Percentiles rank a stretch among this genome's conserved stretches.
phyloP scores from a whole-genome alignment of 1,284 basidiomycete genomes.

The Leccinum solheimii region DNA sequence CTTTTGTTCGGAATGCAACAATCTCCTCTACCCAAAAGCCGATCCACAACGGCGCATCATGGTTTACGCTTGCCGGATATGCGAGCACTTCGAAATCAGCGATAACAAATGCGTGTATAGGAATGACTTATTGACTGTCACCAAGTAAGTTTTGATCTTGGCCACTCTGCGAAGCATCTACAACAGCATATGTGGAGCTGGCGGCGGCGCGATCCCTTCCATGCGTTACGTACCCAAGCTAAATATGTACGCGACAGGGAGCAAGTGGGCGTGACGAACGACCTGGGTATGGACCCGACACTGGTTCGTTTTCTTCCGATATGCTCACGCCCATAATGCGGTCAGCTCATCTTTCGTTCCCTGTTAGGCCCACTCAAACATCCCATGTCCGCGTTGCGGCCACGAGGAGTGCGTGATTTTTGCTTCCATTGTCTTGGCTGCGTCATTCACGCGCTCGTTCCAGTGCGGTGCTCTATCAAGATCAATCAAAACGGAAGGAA shows the following conservation, averaged over 20 bases:
- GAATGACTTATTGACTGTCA: constrained; percentile 92
- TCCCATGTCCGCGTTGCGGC: constrained; percentile 68
- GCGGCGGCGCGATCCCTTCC: constrained; percentile 11
- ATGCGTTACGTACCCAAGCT: neutral
- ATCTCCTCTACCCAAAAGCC: constrained; percentile 90
- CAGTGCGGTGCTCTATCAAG: constrained; percentile 90
- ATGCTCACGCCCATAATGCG: neutral
- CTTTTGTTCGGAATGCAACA: constrained; percentile 93
- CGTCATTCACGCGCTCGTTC: constrained; percentile 11
- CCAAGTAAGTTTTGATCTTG: constrained; percentile 64
- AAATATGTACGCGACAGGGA: constrained; percentile 55
- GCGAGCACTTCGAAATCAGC: constrained; percentile 83
- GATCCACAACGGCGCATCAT: constrained; percentile 86
- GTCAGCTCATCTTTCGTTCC: neutral
- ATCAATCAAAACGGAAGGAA: constrained; percentile 91
- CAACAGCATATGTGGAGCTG: neutral
- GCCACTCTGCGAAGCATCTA: neutral
- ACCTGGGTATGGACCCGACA: constrained; percentile 90
- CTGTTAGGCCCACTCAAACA: constrained; percentile 68
- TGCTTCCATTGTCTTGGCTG: constrained; percentile 6
- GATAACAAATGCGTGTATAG: constrained; percentile 89
- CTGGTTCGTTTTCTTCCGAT: constrained; percentile 52
- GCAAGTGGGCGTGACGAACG: constrained; percentile 88
- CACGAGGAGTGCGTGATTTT: constrained; percentile 64
- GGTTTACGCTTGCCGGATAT: constrained; percentile 93